Base-by-base conservation (phyloP, 805 yeast genomes). In the Brettanomyces bruxellensis region DNA sequence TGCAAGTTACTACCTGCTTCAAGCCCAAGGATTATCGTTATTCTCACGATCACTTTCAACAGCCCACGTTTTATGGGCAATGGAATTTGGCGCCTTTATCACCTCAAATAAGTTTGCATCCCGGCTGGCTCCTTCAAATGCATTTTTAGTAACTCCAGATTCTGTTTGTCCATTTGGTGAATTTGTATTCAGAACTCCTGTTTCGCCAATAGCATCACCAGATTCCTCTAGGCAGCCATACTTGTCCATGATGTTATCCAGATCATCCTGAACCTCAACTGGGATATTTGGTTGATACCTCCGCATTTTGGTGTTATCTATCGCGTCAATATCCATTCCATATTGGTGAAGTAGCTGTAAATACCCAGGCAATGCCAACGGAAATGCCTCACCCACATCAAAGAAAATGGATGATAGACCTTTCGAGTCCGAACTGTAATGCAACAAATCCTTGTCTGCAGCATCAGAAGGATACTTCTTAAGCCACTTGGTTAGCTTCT, bases 211-310 rank as follows among this genome's bases (percentile, higher is more conserved):
- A 25, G 42, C 40, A 7, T 24, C 38, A 8, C 41, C 45, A 13
- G n/a, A 42, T 12, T 32, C 36, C 6, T 40, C 37, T 11, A n/a
- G 34, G 22, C 35, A 34, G 45, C 65, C 44, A 49, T 60, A 11
- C 47, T 61, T 49, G 45, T 78, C 83, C 49, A 73, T 76, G 23
- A 83, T 70, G 46, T 79, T 86, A 53, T 85, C 95, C 34, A 87
- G 66, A 45, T 76, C 79, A 58, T 87, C 96, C 47, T 83, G 65
- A 11, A 88, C 69, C 14, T 78, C 79, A 22, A 79, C 65, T 0
- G 95, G 91, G 41, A 89, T 64, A 23, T 78, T 67, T 1, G 97
- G 96, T 59, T 82, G 86, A 56, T 72, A 82, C 45, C 73, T 66
- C 47, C 69, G 68, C 18, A 84, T 75, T 44, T 80, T 73, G 22